A percentile compares a stretch with the other conserved stretches of the same genome.
These are phyloP conservation scores for Phyllosticta citrichinensis DNA, from an alignment of 2,329 filamentous ascomycete species.

Conservation along the genomic window DNA sequence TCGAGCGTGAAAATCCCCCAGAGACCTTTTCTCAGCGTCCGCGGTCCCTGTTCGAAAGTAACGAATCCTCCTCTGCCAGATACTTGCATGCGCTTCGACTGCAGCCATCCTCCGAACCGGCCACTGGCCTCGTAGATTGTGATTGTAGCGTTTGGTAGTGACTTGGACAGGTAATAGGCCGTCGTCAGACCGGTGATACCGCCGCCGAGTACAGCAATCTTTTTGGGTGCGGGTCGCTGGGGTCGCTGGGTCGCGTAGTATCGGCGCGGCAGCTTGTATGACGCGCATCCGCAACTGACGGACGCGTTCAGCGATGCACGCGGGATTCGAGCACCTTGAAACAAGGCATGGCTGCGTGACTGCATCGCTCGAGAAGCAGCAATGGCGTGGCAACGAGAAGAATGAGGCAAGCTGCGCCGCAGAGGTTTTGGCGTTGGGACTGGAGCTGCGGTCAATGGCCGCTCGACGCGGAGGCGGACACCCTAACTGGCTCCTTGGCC, in stretches of 20 bases:
- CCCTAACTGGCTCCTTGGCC: not conserved
- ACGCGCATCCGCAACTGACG: not conserved
- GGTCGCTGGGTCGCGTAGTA: slow-evolving; percentile 19
- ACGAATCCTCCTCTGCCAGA: slow-evolving; percentile 48
- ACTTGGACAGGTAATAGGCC: slow-evolving; percentile 60
- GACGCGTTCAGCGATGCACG: slow-evolving; percentile 1
- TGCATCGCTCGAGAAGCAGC: slow-evolving; percentile 25
- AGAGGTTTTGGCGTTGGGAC: not conserved
- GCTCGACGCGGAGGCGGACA: not conserved
- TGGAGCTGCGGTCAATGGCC: not conserved
- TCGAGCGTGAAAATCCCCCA: slow-evolving; percentile 60
- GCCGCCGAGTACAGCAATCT: slow-evolving; percentile 42
- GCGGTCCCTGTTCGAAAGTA: slow-evolving; percentile 74
- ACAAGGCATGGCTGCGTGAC: slow-evolving; percentile 25
- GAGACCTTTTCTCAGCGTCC: slow-evolving; percentile 54
- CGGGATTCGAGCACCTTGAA: slow-evolving; percentile 9
- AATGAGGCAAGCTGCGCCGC: not conserved
- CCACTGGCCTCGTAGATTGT: slow-evolving; percentile 68
- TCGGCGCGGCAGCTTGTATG: slow-evolving; percentile 12
- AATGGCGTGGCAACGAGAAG: slow-evolving; percentile 9
- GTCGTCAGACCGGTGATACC: slow-evolving; percentile 43
- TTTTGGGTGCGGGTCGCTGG: slow-evolving; percentile 15
- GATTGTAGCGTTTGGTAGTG: slow-evolving; percentile 59
- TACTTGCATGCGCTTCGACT: slow-evolving; percentile 53
- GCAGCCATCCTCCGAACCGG: slow-evolving; percentile 74